Percentiles rank a stretch among this genome's conserved stretches.
phyloP scores from a whole-genome alignment of 768 basidiomycete genomes.

The Phlegmacium glaucopus region DNA sequence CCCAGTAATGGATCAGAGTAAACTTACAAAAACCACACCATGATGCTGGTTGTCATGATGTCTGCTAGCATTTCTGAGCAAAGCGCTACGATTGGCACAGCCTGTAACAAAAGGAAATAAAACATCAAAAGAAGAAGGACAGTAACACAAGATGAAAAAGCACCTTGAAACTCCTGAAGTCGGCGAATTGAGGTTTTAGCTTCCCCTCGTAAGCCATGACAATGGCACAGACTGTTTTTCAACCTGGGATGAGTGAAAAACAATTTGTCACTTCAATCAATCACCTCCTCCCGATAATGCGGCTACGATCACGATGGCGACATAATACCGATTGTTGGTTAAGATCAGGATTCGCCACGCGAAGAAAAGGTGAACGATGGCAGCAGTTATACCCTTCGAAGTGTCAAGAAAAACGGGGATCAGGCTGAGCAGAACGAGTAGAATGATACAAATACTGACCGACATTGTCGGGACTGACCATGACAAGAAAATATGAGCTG shows the following conservation, averaged over 20 bases:
- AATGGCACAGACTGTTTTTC: too few species aligned
- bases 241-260: neutral
- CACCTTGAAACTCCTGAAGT: constrained; percentile 18
- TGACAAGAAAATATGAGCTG: neutral
- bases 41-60: constrained; percentile 34
- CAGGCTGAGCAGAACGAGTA: neutral
- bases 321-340: constrained; percentile 13
- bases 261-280: constrained; percentile 8
- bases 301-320: constrained; percentile 8
- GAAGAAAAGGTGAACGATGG: constrained; percentile 42
- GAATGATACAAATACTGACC: constrained; percentile 17
- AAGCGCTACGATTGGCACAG: constrained; percentile 33
- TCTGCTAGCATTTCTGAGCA: constrained; percentile 36
- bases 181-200: constrained; percentile 11
- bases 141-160: constrained; percentile 4
- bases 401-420: neutral
- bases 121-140: neutral
- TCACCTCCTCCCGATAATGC: constrained; percentile 16
- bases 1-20: neutral
- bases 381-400: constrained; percentile 37
- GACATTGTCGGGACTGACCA: constrained; percentile 39
- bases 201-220: too few species aligned
- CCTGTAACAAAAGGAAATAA: constrained; percentile 1
- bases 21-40: constrained; percentile 40
- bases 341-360: constrained; percentile 28